Evolutionary conservation across 2,329 filamentous ascomycete genomes (phyloP).

Genomic region (Teratosphaeria nubilosa): DNA sequence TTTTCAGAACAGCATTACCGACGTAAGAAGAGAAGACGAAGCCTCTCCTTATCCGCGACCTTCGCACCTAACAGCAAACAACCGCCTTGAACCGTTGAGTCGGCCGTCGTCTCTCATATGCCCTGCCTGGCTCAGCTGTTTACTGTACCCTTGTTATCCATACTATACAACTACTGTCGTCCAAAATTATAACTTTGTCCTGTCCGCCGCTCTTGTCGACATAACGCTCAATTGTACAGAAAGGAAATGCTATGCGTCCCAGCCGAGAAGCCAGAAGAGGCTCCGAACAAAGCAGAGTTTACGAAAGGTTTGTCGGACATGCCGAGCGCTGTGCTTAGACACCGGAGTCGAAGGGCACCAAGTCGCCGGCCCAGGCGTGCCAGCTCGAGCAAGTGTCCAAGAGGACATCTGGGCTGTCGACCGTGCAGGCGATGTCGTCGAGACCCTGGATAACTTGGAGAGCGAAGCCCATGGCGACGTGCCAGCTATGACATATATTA

Average conservation of each 20-base stretch:
- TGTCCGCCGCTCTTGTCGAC: not conserved
- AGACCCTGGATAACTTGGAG: constrained; percentile 43
- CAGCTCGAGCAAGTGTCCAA: constrained; percentile 28
- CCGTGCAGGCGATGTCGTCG: constrained; percentile 22
- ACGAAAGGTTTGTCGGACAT: not conserved
- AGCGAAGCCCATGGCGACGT: constrained; percentile 49
- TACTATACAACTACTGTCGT: not conserved
- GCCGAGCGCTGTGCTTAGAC: constrained; percentile 14
- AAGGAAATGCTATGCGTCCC: not conserved
- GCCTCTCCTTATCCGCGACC: not conserved
- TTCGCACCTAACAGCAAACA: not conserved
- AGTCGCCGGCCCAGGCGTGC: constrained; percentile 16
- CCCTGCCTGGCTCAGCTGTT: too few relatives aligned
- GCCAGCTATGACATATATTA: constrained; percentile 35
- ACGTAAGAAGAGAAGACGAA: not conserved
- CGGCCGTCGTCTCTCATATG: too few relatives aligned
- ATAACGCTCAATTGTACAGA: not conserved
- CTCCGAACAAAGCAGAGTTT: not conserved
- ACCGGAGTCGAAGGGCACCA: constrained; percentile 30
- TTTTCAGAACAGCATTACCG: not conserved
- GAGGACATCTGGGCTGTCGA: constrained; percentile 17
- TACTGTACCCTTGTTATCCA: too few relatives aligned
- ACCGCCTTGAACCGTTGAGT: not conserved
- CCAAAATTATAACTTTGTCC: not conserved
- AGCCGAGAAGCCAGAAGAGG: too few relatives aligned